Base-by-base conservation (phyloP, 2,329 filamentous ascomycete genomes). In the Lasiodiplodia hormozganensis region DNA sequence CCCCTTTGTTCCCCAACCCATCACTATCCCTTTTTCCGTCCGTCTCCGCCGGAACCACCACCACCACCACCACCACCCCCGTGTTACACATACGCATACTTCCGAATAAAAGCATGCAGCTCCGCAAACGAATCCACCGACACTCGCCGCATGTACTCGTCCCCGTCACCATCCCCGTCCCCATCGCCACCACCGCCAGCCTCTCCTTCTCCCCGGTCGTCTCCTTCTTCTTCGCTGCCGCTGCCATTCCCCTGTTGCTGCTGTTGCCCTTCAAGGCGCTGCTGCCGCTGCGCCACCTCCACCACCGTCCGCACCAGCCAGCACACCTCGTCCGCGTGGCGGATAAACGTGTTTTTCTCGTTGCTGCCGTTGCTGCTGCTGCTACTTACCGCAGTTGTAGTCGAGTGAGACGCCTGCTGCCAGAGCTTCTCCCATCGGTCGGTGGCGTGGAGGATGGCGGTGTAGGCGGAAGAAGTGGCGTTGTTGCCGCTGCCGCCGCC, bases 241-340 rank as follows among this genome's bases (percentile, higher is more conserved):
- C 14, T 14, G 16, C 6, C 14, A 0, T 3, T n/a, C 2, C 31
- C 31, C 8, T 34, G 8, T 7, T 10, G 31, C 7, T 31, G 31
- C 25, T 31, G n/a, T n/a, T n/a, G 31, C 31, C 31, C 25, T 28
- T 28, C 3, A 4, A 3, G 25, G 3, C 4, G 25, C 28, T 6
- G 2, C 3, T 31, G 31, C 1, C 7, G 31, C 36, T 58, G 56
- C 56, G 56, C 56, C 11, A 28, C 56, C 56, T 58, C 38, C 5
- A 43, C 56, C 36, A 43, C 56, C 56, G 56, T 43, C 34, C 56
- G n/a, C 34, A 58, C 36, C 21, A 58, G 36, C 56, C 56, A 58
- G 34, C 36, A 58, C 12, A 21, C 4, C 56, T 58, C 56, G 3
- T 7, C n/a, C 34, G 21, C 56, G 36, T 58, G 56, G 21, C 36